Evolutionary conservation across 1,284 basidiomycete genomes (phyloP), one percentile per base, ranked within the genome.

Genomic region (Ganoderma lingzhi): DNA sequence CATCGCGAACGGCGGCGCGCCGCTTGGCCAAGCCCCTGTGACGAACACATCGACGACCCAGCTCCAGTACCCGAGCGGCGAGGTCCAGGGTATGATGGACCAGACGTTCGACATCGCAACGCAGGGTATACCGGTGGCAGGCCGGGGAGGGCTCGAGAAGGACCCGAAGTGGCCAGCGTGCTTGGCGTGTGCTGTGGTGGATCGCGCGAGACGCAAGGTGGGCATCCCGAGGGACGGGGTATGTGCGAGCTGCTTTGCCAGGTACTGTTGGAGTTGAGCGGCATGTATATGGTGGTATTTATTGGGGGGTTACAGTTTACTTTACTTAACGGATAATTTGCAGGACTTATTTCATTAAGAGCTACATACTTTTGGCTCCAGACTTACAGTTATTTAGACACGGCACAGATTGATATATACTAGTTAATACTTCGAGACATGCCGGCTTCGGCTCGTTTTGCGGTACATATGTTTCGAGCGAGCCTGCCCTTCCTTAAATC

Each of bases 81-180:
- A 82, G 70, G 73, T 83, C 30, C 80, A 83, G 70, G 78, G 74
- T 10, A 83, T 86, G 79, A 76, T 87, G 5, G 75, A 80, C 65
- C 83, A 87, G 75, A 77, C 77, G 17, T 83, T 80, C 71, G 73
- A 80, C 81, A 78, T 84, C 44, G 79, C 82, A 17, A 85, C 82
- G 35, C 84, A 85, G 71, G 85, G 84, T 6, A 78, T 77, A 12
- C 78, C 79, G 0, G 55, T 69, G 6, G 19, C 58, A 48, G 58
- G 3, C 58, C 6, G 14, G 39, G 9, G 39, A 12, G 39, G 59
- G 9, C 39, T 42, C 23, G 23, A 61, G 59, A 76, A 77, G 10
- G 85, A 86, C 48, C 75, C 76, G 1, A 76, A 83, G 48, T 87
- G 84, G 83, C 79, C 82, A 0, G 80, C 82, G 66, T 86, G 85